phyloP scores from a whole-genome alignment of 352 stramenopile genomes.

The Globisporangium alternatum region DNA sequence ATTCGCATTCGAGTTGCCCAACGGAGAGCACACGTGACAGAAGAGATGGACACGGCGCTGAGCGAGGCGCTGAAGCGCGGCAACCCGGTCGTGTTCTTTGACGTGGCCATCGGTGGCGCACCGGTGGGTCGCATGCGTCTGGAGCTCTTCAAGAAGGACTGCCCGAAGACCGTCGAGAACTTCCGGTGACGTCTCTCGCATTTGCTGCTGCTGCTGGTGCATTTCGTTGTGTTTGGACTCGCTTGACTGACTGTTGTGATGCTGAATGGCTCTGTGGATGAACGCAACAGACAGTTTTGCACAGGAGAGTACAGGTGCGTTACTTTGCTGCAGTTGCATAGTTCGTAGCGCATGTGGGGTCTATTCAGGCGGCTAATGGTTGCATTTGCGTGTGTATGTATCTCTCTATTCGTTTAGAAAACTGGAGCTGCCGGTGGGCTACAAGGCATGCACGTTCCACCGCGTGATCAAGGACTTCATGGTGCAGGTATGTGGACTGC shows the following conservation, averaged over 20 bases:
- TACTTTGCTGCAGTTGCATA: constrained; percentile 15
- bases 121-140: constrained; percentile 91
- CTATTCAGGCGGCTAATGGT: neutral
- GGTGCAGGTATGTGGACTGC: constrained; percentile 73
- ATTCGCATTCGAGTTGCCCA: neutral
- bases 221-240: neutral
- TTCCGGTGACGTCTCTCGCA: constrained; percentile 60
- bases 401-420: constrained; percentile 32
- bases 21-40: constrained; percentile 3
- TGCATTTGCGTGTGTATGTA: neutral
- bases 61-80: constrained; percentile 91
- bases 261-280: constrained; percentile 11
- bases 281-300: constrained; percentile 89
- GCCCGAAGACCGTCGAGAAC: constrained; percentile 96
- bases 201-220: neutral
- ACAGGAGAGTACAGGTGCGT: constrained; percentile 93
- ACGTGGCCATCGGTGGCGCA: constrained; percentile 88
- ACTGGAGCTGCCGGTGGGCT: constrained; percentile 81
- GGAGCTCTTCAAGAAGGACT: constrained; percentile 96
- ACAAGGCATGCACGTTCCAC: constrained; percentile 94
- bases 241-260: neutral
- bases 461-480: constrained; percentile 99
- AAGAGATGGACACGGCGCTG: constrained; percentile 79
- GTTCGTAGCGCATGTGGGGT: neutral
- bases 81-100: constrained; percentile 96